Conservation (phyloP, 2,329 filamentous ascomycete genomes). For the Arthrobotrys sinensis region DNA sequence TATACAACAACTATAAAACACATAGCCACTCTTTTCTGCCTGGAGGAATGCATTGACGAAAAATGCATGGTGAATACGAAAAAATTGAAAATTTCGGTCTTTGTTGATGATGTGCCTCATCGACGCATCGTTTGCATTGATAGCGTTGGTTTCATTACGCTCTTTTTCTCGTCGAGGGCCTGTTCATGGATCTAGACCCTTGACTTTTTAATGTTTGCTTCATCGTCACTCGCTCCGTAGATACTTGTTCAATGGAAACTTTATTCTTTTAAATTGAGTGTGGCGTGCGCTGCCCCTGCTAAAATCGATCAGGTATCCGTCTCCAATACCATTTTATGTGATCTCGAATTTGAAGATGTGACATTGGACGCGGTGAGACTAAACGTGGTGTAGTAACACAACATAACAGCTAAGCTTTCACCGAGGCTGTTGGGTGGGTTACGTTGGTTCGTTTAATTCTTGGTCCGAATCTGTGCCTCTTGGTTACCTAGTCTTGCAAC, state of each 20-base stretch:
- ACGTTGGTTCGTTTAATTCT: too few species aligned
- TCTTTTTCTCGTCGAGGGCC: not conserved
- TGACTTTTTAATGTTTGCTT: not conserved
- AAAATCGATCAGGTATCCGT: too few species aligned
- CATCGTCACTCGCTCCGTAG: conserved; percentile 8
- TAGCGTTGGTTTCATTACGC: conserved; percentile 18
- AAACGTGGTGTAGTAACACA: too few species aligned
- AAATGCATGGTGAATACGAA: not conserved
- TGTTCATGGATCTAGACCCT: not conserved
- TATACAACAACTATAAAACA: not conserved
- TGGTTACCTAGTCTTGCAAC: too few species aligned
- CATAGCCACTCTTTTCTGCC: not conserved
- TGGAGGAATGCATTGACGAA: not conserved
- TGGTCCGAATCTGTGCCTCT: too few species aligned
- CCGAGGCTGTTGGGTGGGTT: too few species aligned
- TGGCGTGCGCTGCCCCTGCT: too few species aligned
- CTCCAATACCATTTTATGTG: too few species aligned
- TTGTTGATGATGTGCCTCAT: conserved; percentile 15
- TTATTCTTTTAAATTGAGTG: not conserved
- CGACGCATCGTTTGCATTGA: conserved; percentile 11
- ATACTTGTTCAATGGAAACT: conserved; percentile 1
- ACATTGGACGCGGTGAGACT: too few species aligned
- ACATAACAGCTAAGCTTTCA: too few species aligned
- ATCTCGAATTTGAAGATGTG: too few species aligned
- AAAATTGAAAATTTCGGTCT: not conserved